Evolutionary conservation across 2,329 filamentous ascomycete species (phyloP).

Genomic region (Aspergillus candidus): DNA sequence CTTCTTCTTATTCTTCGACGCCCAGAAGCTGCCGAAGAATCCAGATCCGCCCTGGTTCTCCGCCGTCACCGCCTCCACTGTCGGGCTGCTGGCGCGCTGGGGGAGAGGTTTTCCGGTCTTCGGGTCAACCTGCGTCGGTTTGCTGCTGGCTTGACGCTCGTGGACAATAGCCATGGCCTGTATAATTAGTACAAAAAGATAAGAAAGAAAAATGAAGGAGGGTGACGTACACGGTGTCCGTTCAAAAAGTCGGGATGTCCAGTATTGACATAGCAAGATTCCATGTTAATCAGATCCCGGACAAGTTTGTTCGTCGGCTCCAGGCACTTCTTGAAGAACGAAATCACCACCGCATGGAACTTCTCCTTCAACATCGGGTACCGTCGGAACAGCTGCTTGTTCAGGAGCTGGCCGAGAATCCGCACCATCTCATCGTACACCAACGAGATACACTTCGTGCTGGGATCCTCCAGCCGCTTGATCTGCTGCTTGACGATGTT

Average conservation of each 20-base stretch:
- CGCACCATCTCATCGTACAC: conserved; percentile 97
- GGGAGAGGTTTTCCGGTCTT: conserved; percentile 97
- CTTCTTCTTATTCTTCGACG: conserved; percentile 99
- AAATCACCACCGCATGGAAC: conserved; percentile 84
- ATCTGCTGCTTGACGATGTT: conserved; percentile 98
- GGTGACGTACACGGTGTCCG: conserved; percentile 66
- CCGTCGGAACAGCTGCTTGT: conserved; percentile 82
- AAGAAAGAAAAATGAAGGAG: background rate
- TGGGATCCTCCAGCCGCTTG: conserved; percentile 90
- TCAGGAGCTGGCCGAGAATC: conserved; percentile 82
- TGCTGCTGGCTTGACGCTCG: conserved; percentile 73
- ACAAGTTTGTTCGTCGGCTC: conserved; percentile 98
- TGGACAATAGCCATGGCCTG: conserved; percentile 96
- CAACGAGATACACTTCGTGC: conserved; percentile 91
- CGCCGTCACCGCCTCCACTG: conserved; percentile 53
- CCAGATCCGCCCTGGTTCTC: conserved; percentile 57
- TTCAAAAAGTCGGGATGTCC: conserved; percentile 97
- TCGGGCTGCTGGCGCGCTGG: conserved; percentile 69
- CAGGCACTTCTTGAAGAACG: conserved; percentile 97
- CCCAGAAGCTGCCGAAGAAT: conserved; percentile 98
- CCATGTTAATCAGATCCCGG: conserved; percentile 87
- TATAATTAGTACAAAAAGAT: conserved; percentile 13
- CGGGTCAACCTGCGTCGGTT: conserved; percentile 91
- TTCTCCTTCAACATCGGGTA: conserved; percentile 97
- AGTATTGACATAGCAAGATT: conserved; percentile 96